Evolutionary conservation across 192 early-diverging fungal genomes (phyloP).

Genomic region (Glomus cerebriforme): DNA sequence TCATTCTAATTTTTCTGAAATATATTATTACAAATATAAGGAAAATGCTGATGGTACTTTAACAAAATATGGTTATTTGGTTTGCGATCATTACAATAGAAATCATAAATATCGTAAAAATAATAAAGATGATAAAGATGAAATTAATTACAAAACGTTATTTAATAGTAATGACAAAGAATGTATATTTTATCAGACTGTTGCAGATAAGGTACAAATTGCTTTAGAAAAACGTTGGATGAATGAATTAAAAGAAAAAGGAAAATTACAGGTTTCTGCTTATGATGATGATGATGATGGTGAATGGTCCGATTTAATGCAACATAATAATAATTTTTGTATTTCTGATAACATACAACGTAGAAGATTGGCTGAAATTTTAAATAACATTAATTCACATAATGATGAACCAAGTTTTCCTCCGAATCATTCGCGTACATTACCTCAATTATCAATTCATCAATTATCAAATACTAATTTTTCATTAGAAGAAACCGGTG

Average conservation of each 20-base stretch:
- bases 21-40: constrained; percentile 28
- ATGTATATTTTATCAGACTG: constrained; percentile 29
- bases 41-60: constrained; percentile 15
- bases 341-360: constrained; percentile 21
- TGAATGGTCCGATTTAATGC: constrained; percentile 25
- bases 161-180: constrained; percentile 23
- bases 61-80: constrained; percentile 10
- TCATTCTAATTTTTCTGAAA: not conserved
- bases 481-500: not conserved
- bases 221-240: constrained; percentile 20
- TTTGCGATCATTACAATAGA: not conserved
- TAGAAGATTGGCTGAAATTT: constrained; percentile 14
- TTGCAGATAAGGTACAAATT: constrained; percentile 26
- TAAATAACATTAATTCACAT: not conserved
- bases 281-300: not conserved
- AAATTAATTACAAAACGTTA: not conserved
- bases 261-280: not conserved
- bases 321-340: constrained; percentile 24
- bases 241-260: not conserved
- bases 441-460: not conserved
- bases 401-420: not conserved
- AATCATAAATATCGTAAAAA: not conserved
- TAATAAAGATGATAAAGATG: not conserved
- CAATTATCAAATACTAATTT: not conserved
- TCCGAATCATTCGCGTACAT: not conserved